These are phyloP conservation scores for Lachnum nothofagi DNA, from an alignment of 2,329 filamentous ascomycete genomes.

Conservation along the genomic window DNA sequence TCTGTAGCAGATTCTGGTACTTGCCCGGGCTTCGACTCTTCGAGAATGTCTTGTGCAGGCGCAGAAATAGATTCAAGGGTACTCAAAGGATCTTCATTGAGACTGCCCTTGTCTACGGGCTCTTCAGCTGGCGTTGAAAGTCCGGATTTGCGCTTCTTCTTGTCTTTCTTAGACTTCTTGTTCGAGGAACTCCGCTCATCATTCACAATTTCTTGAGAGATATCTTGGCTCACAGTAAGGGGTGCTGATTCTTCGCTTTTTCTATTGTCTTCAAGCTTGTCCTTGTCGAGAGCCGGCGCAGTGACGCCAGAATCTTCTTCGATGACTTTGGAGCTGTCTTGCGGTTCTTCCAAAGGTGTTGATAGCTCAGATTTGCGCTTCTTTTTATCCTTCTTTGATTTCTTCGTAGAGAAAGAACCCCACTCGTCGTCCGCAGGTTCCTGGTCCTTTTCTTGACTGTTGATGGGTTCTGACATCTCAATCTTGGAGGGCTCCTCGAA, in stretches of 20 bases:
- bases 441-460: neutral
- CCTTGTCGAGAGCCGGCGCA: no score
- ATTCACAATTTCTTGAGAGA: no score
- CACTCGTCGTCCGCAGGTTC: conserved; percentile 3
- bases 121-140: no score
- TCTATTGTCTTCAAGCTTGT: no score
- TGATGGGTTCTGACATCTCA: neutral
- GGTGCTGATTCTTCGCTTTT: no score
- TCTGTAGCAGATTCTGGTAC: neutral
- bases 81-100: no score
- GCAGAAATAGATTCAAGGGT: no score
- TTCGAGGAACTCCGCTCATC: no score
- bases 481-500: neutral
- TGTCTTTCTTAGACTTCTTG: conserved; percentile 33
- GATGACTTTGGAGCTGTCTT: neutral
- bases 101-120: no score
- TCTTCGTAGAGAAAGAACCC: conserved; percentile 2
- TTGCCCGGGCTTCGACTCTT: neutral
- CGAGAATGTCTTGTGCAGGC: neutral
- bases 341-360: conserved; percentile 1
- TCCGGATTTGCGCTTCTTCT: conserved; percentile 31
- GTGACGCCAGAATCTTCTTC: neutral
- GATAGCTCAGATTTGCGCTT: conserved; percentile 2
- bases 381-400: conserved; percentile 15
- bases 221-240: neutral